A percentile compares a stretch with the other conserved stretches of the same genome.
Evolutionary conservation across 805 yeast species (phyloP).

Genomic region (Yamadazyma scolyti): DNA sequence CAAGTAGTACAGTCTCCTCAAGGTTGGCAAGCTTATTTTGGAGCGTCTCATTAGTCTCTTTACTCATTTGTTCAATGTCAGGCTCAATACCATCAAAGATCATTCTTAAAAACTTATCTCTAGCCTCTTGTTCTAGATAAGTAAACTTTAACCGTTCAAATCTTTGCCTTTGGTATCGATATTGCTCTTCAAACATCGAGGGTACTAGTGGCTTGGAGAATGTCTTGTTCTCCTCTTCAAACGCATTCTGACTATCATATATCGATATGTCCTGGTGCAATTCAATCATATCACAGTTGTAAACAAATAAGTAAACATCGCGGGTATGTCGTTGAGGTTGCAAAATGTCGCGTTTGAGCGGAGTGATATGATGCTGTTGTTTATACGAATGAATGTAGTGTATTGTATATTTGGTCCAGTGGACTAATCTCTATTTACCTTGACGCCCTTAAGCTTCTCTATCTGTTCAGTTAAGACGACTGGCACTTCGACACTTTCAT

Average conservation of each 20-base stretch:
- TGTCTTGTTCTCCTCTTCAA: slow-evolving; percentile 9
- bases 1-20: slow-evolving; percentile 21
- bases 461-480: slow-evolving; percentile 43
- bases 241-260: slow-evolving; percentile 13
- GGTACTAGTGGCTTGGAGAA: slow-evolving; percentile 20
- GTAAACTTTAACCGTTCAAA: slow-evolving; percentile 58
- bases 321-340: too few species aligned
- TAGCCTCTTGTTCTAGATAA: slow-evolving; percentile 68
- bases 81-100: slow-evolving; percentile 23
- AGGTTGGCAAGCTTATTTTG: slow-evolving; percentile 21
- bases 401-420: too few species aligned
- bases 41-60: slow-evolving; percentile 16
- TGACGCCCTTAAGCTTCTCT: slow-evolving; percentile 33
- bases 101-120: slow-evolving; percentile 59
- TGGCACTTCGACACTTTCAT: slow-evolving; percentile 50
- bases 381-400: too few species aligned
- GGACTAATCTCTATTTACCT: slow-evolving; percentile 10
- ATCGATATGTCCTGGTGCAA: slow-evolving; percentile 8
- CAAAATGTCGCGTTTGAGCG: too few species aligned
- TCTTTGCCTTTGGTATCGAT: slow-evolving; percentile 34
- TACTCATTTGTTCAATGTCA: slow-evolving; percentile 18
- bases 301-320: too few species aligned
- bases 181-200: slow-evolving; percentile 27
- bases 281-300: slow-evolving; percentile 3
- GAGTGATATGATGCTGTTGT: too few species aligned